phyloP scores from a whole-genome alignment of 2,329 filamentous ascomycete genomes.

The Sphaceloma murrayae region DNA sequence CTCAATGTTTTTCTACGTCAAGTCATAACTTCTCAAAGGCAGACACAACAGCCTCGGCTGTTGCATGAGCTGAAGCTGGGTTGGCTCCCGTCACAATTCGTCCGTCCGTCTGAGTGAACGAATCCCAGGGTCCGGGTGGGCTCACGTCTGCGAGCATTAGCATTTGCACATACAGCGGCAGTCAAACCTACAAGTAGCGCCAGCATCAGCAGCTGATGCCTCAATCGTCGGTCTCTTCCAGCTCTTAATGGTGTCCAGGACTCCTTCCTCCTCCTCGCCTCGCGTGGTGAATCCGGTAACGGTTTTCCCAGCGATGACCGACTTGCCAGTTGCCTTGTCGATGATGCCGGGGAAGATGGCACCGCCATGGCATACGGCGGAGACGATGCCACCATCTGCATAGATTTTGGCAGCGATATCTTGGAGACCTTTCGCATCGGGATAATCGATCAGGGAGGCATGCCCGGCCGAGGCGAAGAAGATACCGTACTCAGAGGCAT shows the following conservation, averaged over 20 bases:
- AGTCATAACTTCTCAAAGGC: slow-evolving; percentile 22
- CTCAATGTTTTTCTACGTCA: not conserved
- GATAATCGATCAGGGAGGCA: slow-evolving; percentile 41
- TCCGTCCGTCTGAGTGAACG: slow-evolving; percentile 29
- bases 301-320: slow-evolving; percentile 29
- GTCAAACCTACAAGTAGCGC: slow-evolving; percentile 28
- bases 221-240: slow-evolving; percentile 26
- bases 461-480: slow-evolving; percentile 39
- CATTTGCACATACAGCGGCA: no score
- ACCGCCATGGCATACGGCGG: slow-evolving; percentile 35
- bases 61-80: slow-evolving; percentile 29
- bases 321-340: slow-evolving; percentile 26
- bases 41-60: slow-evolving; percentile 27
- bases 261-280: slow-evolving; percentile 29
- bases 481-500: slow-evolving; percentile 29
- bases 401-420: slow-evolving; percentile 35
- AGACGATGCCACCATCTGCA: slow-evolving; percentile 34
- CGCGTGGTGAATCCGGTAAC: slow-evolving; percentile 34
- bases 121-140: slow-evolving; percentile 25
- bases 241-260: slow-evolving; percentile 29
- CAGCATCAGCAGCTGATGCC: slow-evolving; percentile 17
- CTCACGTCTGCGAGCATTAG: no score
- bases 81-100: slow-evolving; percentile 32
- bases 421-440: slow-evolving; percentile 34
- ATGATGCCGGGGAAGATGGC: slow-evolving; percentile 33